Percentiles rank a stretch among this genome's conserved stretches.
phyloP scores from a whole-genome alignment of 2,329 filamentous ascomycete genomes.

The Dothiorella sarmentorum region DNA sequence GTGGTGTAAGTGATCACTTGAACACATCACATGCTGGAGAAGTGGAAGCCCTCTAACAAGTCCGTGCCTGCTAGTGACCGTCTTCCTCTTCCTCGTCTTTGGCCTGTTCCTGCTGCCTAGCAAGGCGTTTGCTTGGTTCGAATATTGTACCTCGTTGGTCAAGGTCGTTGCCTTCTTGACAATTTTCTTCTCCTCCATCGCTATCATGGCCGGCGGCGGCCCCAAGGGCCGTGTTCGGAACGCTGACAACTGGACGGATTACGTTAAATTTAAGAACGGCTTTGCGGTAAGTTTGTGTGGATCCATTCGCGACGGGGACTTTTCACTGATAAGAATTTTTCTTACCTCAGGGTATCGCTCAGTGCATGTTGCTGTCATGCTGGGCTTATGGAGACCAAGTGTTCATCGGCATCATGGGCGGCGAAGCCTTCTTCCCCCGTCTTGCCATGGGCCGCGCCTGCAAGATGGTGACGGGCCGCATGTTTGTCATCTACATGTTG shows the following conservation, averaged over 20 bases:
- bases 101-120: conserved; percentile 25
- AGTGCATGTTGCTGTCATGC: conserved; percentile 15
- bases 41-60: background rate
- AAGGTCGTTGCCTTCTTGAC: conserved; percentile 37
- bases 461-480: conserved; percentile 38
- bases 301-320: no score
- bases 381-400: conserved; percentile 30
- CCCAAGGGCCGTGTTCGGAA: conserved; percentile 31
- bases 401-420: conserved; percentile 41
- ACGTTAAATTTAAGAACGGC: conserved; percentile 36
- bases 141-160: conserved; percentile 21
- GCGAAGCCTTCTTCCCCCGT: conserved; percentile 39
- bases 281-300: conserved; percentile 29
- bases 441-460: conserved; percentile 40
- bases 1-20: conserved; percentile 1
- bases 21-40: background rate
- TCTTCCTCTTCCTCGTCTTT: conserved; percentile 15
- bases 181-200: conserved; percentile 32
- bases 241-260: conserved; percentile 35
- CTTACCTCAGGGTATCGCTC: conserved; percentile 10
- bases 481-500: conserved; percentile 38
- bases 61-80: conserved; percentile 14
- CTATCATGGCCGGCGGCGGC: conserved; percentile 36
- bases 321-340: no score
- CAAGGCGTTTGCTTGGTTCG: conserved; percentile 33